A percentile compares a stretch with the other conserved stretches of the same genome.
These are phyloP conservation scores for Delphinella strobiligena DNA, from an alignment of 2,329 filamentous ascomycete species.

Conservation along the genomic window DNA sequence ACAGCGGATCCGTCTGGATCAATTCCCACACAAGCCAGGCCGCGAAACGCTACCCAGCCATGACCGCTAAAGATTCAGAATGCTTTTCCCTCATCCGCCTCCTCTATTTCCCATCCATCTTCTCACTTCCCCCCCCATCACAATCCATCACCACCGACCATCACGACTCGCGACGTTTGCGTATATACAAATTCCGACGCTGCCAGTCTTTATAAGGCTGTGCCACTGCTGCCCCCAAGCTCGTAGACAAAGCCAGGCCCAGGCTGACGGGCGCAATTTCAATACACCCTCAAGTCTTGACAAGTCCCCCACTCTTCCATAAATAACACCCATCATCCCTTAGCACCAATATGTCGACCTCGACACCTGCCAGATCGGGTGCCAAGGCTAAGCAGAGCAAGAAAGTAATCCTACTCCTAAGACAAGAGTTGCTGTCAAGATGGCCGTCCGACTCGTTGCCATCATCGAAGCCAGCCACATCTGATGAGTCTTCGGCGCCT, in stretches of 20 bases:
- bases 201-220: background rate
- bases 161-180: constrained; percentile 3
- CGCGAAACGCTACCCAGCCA: constrained; percentile 4
- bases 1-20: background rate
- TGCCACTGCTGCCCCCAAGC: constrained; percentile 1
- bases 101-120: constrained; percentile 3
- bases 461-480: constrained; percentile 22
- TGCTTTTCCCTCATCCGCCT: constrained; percentile 1
- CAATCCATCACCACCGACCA: constrained; percentile 13
- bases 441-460: constrained; percentile 21
- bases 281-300: constrained; percentile 2
- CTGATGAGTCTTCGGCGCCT: constrained; percentile 23
- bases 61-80: constrained; percentile 6
- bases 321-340: no score
- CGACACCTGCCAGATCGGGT: constrained; percentile 9
- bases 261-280: constrained; percentile 10
- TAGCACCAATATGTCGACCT: no score
- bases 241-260: constrained; percentile 7
- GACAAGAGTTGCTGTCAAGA: constrained; percentile 14
- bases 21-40: background rate
- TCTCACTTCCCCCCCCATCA: constrained; percentile 4
- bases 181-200: background rate
- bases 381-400: constrained; percentile 14
- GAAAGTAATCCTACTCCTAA: constrained; percentile 17
- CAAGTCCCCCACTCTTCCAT: constrained; percentile 12